Conservation (phyloP, 805 yeast genomes). For the Starmera caribaea region DNA sequence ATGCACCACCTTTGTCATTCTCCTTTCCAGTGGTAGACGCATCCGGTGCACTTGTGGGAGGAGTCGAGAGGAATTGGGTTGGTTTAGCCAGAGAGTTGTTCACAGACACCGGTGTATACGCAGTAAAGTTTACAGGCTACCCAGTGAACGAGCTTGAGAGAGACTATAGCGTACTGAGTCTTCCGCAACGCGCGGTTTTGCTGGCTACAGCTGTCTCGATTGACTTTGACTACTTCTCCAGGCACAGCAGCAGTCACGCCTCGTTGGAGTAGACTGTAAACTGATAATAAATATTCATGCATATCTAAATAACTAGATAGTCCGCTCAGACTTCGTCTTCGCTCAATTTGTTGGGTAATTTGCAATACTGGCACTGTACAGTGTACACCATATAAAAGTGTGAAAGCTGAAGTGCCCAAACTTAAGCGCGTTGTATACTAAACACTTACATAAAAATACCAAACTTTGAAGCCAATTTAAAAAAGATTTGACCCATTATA, state of each 20-base stretch:
- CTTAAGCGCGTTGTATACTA: no score
- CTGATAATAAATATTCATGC: no score
- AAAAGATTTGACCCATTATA: no score
- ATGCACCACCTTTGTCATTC: conserved; percentile 79
- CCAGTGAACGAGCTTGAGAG: conserved; percentile 40
- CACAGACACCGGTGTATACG: conserved; percentile 91
- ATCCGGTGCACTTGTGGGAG: conserved; percentile 48
- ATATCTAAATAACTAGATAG: no score
- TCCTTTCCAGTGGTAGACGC: conserved; percentile 70
- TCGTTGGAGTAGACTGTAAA: no score
- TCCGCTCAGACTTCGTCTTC: no score
- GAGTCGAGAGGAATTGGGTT: conserved; percentile 90
- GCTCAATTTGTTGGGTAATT: no score
- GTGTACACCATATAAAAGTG: no score
- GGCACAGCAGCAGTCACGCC: conserved; percentile 58
- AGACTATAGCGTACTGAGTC: conserved; percentile 37
- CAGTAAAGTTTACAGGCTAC: conserved; percentile 51
- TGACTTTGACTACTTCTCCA: conserved; percentile 94
- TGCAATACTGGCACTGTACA: no score
- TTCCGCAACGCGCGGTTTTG: conserved; percentile 80
- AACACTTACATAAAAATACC: no score
- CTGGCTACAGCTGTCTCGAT: conserved; percentile 84
- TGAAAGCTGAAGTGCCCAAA: no score
- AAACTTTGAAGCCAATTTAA: no score
- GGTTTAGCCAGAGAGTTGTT: conserved; percentile 89